Percentiles rank a stretch among this genome's conserved stretches.
phyloP scores from a whole-genome alignment of 371 early-diverging fungal genomes.

The Apophysomyces ossiformis region DNA sequence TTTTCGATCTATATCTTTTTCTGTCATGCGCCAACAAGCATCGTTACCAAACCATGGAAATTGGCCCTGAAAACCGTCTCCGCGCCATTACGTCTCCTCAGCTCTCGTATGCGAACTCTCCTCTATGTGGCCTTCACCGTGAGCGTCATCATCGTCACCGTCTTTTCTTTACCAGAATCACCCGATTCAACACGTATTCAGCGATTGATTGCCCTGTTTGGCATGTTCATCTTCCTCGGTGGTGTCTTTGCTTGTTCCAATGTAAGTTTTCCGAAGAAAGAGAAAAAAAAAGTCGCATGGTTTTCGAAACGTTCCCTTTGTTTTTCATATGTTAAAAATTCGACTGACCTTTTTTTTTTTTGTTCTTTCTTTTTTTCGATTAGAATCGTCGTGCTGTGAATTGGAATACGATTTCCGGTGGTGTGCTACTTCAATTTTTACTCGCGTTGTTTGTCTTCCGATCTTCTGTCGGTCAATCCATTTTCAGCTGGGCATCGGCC shows the following conservation, averaged over 20 bases:
- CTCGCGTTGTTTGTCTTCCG: constrained; percentile 82
- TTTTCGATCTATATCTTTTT: constrained; percentile 20
- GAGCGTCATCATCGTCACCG: constrained; percentile 54
- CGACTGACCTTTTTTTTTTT: not conserved
- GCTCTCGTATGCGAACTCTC: not conserved
- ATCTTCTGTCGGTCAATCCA: constrained; percentile 66
- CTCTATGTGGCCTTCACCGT: constrained; percentile 30
- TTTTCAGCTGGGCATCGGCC: constrained; percentile 75
- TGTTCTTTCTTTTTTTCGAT: not conserved
- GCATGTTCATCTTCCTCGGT: constrained; percentile 62
- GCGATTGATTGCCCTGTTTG: constrained; percentile 74
- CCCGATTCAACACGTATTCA: constrained; percentile 58
- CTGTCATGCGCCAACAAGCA: constrained; percentile 16
- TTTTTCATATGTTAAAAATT: too few species aligned
- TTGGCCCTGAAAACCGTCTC: not conserved
- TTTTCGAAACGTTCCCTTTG: not conserved
- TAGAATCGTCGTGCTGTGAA: constrained; percentile 64
- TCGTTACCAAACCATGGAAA: constrained; percentile 18
- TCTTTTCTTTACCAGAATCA: constrained; percentile 56
- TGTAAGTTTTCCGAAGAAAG: constrained; percentile 25
- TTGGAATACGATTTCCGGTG: constrained; percentile 76
- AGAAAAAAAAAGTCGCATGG: not conserved
- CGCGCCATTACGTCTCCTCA: constrained; percentile 5
- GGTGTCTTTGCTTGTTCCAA: constrained; percentile 58
- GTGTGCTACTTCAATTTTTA: constrained; percentile 73